Conservation (phyloP, 2,329 filamentous ascomycete species). For the Colletotrichum musae region DNA sequence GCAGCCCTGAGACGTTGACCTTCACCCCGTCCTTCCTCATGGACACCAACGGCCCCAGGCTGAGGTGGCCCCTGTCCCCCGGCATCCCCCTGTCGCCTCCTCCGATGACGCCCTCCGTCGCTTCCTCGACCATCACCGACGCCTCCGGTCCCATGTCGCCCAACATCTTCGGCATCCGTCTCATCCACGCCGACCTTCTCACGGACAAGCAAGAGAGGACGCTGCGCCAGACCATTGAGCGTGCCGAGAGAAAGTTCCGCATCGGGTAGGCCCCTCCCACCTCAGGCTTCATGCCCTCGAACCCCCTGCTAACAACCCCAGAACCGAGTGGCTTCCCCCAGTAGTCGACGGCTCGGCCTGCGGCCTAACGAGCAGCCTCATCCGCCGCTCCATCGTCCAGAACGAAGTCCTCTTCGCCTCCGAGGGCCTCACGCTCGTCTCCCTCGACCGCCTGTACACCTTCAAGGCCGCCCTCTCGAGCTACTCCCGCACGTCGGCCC, state of each 20-base stretch:
- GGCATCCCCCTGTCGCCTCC: slow-evolving; percentile 56
- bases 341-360: slow-evolving; percentile 59
- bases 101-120: slow-evolving; percentile 64
- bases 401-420: slow-evolving; percentile 74
- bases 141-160: slow-evolving; percentile 51
- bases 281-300: slow-evolving; percentile 29
- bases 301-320: slow-evolving; percentile 41
- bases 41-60: slow-evolving; percentile 47
- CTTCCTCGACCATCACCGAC: slow-evolving; percentile 54
- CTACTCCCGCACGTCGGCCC: slow-evolving; percentile 64
- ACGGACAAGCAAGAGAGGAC: slow-evolving; percentile 62
- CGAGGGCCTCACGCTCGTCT: slow-evolving; percentile 71
- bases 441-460: slow-evolving; percentile 74
- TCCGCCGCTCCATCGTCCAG: slow-evolving; percentile 70
- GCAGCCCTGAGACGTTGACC: slow-evolving; percentile 51
- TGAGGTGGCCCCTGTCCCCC: slow-evolving; percentile 54
- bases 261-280: slow-evolving; percentile 43
- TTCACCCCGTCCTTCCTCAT: slow-evolving; percentile 49
- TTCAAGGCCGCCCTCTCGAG: slow-evolving; percentile 73
- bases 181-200: slow-evolving; percentile 64
- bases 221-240: slow-evolving; percentile 64
- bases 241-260: slow-evolving; percentile 63
- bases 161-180: slow-evolving; percentile 62
- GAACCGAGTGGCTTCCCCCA: slow-evolving; percentile 59
- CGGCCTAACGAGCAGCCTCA: slow-evolving; percentile 65